Base-by-base conservation (phyloP, 169 alveolate species). In the Theileria sp. region DNA sequence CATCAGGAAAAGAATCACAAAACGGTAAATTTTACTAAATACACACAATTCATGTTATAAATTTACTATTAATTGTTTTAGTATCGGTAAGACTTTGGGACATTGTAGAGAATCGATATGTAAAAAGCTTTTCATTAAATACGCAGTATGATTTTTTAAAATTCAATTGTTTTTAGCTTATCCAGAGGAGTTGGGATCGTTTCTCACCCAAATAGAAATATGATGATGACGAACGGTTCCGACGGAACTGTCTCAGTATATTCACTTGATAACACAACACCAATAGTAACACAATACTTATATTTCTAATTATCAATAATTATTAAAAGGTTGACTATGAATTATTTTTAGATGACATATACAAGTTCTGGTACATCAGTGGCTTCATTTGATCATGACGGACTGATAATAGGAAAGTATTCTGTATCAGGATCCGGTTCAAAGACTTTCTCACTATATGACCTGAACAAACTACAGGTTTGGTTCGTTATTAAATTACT, bases 21-120 rank as follows among this genome's bases (percentile, higher is more conserved):
- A 38, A 72, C 17, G 88, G 88, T 82, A 38, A 13, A 74, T 28
- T 3, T 25, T 19, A 58, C 26, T 13, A 58, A 21, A 58, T 25
- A 6, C 8, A 58, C 2, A 8, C 34, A 58, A 3, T 10, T 21
- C 13, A 25, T 10, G 1, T 4, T 34, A 4, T 34, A 23, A n/a
- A n/a, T n/a, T n/a, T n/a, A n/a, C n/a, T n/a, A n/a, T n/a, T n/a
- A n/a, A n/a, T n/a, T n/a, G n/a, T n/a, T 10, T 17, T 56, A 77
- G 87, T 71, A 5, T 58, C 90, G 15, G 90, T 84, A 34, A 70
- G 78, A 30, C 75, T 84, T 19, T 84, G 90, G 90, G 90, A 84
- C 70, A 77, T 77, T n/a, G 38, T 84, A 32, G 90, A 84, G 78
- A 84, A 84, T 56, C 38, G 83, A 7, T 84, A 84, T 58, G 49